Conservation (phyloP, 2,329 filamentous ascomycete genomes). For the Colletotrichum sp. region DNA sequence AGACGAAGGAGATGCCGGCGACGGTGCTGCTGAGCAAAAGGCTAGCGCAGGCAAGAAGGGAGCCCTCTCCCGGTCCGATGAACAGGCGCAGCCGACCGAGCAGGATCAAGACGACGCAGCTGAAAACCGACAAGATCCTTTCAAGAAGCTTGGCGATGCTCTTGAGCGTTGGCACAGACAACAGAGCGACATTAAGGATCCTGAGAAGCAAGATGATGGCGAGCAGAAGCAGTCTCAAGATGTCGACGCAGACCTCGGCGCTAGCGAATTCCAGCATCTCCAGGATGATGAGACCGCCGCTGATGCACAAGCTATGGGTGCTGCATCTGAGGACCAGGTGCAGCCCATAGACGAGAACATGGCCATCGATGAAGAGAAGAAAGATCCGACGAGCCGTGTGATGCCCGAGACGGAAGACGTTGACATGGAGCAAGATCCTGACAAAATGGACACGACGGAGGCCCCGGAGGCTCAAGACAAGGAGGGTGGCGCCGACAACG, state of each 20-base stretch:
- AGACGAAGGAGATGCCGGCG: constrained; percentile 70
- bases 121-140: constrained; percentile 67
- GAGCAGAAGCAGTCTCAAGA: constrained; percentile 54
- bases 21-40: constrained; percentile 68
- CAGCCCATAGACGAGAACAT: constrained; percentile 87
- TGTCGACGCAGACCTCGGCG: constrained; percentile 72
- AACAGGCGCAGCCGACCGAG: constrained; percentile 47
- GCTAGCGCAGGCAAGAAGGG: constrained; percentile 70
- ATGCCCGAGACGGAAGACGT: constrained; percentile 57
- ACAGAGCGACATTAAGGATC: constrained; percentile 79
- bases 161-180: constrained; percentile 92
- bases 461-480: constrained; percentile 25
- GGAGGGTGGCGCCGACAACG: constrained; percentile 40
- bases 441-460: constrained; percentile 49
- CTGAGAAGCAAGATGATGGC: constrained; percentile 58
- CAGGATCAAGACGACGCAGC: constrained; percentile 47
- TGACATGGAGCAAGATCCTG: constrained; percentile 52
- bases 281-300: constrained; percentile 80
- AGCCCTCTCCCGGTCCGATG: constrained; percentile 51
- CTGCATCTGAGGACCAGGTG: constrained; percentile 85
- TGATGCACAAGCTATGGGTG: constrained; percentile 92
- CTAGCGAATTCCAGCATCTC: constrained; percentile 92
- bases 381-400: constrained; percentile 50
- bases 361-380: constrained; percentile 79
- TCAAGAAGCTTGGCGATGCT: constrained; percentile 93